Evolutionary conservation across 2,329 filamentous ascomycete species (phyloP), one percentile per base, ranked within the genome.

Genomic region (Colletotrichum destructivum): DNA sequence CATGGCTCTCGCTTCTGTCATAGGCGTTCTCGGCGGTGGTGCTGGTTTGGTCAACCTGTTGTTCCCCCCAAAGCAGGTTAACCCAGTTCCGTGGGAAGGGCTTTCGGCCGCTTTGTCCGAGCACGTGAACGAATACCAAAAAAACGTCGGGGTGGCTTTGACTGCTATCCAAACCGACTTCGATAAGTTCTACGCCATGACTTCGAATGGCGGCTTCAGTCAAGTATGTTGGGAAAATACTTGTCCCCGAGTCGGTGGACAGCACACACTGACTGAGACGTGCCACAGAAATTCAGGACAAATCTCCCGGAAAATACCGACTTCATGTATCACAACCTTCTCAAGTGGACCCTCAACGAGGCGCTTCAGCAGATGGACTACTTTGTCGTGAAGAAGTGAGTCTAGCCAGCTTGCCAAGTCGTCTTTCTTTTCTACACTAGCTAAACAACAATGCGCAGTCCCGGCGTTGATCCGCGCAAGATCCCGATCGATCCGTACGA

Each of bases 301-400:
- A 51, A 65, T 15, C 51, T 69, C 4, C 61, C 61, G 4, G 13
- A 52, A 4, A 69, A 65, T 21, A 69, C 66, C 13, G 61, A 69
- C 23, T 65, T 65, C 21, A 59, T 69, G 52, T 69, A 65, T 16
- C 66, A 69, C 23, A 51, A 51, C 31, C 52, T 69, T 6, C 44
- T 57, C 13, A 65, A 59, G 61, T 69, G 66, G 66, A 40, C 52
- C 0, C 12, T 65, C 1, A 65, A 69, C 51, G 51, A 69, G 44
- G 66, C 66, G 2, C 35, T 69, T 15, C 31, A 44, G 16, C 16
- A 52, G 26, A 18, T 31, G 7, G 66, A 56, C 2, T 69, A 69
- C 52, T 69, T 69, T 18, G 52, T 15, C 2, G 66, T 69, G 4
- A 69, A 69, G 52, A 69, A 69, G 66, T 69, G 13, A 4, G 60